Evolutionary conservation across 2,329 filamentous ascomycete genomes (phyloP).

Genomic region (Botrytis elliptica): DNA sequence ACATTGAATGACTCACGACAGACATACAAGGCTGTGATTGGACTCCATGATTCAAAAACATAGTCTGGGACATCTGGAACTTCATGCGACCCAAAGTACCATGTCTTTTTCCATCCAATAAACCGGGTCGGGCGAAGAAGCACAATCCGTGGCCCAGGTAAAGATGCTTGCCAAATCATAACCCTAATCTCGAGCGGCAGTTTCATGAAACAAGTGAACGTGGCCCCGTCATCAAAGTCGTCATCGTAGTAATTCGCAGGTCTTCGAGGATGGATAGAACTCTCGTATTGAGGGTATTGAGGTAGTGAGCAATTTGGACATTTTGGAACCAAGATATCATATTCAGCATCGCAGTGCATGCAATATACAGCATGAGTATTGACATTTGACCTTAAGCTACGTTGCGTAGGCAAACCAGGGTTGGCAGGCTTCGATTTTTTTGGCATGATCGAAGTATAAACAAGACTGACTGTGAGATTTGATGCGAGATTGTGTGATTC

Average conservation of each 20-base stretch:
- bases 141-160: background rate
- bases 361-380: background rate
- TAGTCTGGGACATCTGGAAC: too few species aligned
- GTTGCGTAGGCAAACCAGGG: background rate
- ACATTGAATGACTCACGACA: too few species aligned
- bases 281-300: background rate
- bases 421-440: too few species aligned
- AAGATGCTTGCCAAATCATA: background rate
- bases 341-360: background rate
- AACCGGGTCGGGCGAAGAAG: background rate
- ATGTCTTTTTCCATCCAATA: too few species aligned
- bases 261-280: background rate
- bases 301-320: background rate
- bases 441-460: too few species aligned
- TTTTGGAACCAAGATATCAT: background rate
- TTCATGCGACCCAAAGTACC: too few species aligned
- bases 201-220: background rate
- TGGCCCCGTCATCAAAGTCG: background rate
- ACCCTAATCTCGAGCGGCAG: background rate
- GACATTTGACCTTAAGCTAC: background rate
- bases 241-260: background rate
- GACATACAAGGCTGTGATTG: too few species aligned
- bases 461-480: too few species aligned
- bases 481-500: too few species aligned
- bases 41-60: too few species aligned